Base-by-base conservation (phyloP, 192 early-diverging fungal species). In the Fimicolochytrium jonesii region DNA sequence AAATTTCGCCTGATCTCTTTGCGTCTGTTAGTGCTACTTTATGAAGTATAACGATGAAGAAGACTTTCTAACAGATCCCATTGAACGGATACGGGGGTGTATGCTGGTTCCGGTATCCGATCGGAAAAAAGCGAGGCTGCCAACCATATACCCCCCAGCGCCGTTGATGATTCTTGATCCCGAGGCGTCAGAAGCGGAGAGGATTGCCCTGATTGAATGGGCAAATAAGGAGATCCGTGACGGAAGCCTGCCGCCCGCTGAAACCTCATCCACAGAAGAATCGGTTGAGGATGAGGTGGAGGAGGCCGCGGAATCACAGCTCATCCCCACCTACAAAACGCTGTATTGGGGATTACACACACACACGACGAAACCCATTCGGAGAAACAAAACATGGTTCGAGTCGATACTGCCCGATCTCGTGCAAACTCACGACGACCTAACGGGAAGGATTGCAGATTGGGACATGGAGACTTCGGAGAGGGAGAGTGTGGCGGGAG, bases 21-120 rank as follows among this genome's bases (percentile, higher is more conserved):
- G 33, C 33, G 2, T 18, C 18, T 10, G 17, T 7, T 34, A 61
- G 59, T 50, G 59, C 59, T 11, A 50, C 46, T 61, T 61, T 50
- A 29, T 61, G 1, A 25, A 61, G 37, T 61, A 61, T 49, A 47
- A 26, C 15, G 47, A 50, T 35, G 13, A 4, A 31, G 31, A 33
- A 6, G 59, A 61, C 32, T 61, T 45, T 25, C 35, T 50, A n/a
- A 26, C 34, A 4, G 59, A 61, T 33, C 45, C 44, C 33, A 45
- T 36, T 23, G 10, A 25, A 22, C 46, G 59, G 20, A 28, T 61
- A n/a, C 23, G 20, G 6, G 46, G 47, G 15, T 36, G 59, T 22
- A 50, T 61, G 28, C 59, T 61, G 4, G 22, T 50, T 25, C 45
- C 25, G 13, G 20, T 46, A 6, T 30, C 35, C 23, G 18, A 36